These are phyloP conservation scores for Mycena sp. DNA, from an alignment of 1,284 basidiomycete species.

Conservation along the genomic window DNA sequence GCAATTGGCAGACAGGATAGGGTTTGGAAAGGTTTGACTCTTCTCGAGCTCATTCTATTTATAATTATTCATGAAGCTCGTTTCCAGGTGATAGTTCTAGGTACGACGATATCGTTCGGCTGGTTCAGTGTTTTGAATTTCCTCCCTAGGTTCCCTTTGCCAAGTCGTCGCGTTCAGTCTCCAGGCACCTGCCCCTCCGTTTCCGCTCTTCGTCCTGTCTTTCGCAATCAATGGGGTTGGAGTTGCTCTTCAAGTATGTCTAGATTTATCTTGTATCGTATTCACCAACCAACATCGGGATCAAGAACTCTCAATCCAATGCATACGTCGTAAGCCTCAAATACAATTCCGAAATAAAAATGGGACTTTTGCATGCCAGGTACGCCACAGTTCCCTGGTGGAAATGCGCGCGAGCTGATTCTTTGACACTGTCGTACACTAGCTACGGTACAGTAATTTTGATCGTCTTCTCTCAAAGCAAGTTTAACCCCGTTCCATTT, in stretches of 20 bases:
- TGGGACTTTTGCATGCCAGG: slow-evolving; percentile 68
- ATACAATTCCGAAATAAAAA: slow-evolving; percentile 58
- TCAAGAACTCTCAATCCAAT: slow-evolving; percentile 64
- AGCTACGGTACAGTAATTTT: too few species aligned
- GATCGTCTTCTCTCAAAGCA: slow-evolving; percentile 36
- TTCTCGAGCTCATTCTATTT: background rate
- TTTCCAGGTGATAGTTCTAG: slow-evolving; percentile 45
- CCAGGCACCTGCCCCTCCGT: slow-evolving; percentile 69
- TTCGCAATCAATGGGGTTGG: slow-evolving; percentile 74
- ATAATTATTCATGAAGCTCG: background rate
- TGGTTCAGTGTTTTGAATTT: background rate
- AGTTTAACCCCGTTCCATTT: background rate
- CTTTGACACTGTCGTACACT: too few species aligned
- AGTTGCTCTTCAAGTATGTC: slow-evolving; percentile 60
- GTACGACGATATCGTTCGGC: slow-evolving; percentile 32
- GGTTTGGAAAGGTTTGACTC: slow-evolving; percentile 64
- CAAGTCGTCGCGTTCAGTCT: slow-evolving; percentile 60
- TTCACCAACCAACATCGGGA: too few species aligned
- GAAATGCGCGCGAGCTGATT: too few species aligned
- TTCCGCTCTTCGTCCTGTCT: slow-evolving; percentile 66
- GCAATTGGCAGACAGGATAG: slow-evolving; percentile 60
- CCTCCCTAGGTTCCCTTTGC: slow-evolving; percentile 48
- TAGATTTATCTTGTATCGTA: too few species aligned
- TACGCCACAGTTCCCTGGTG: too few species aligned
- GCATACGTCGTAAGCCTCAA: slow-evolving; percentile 62